phyloP scores from a whole-genome alignment of 2,329 filamentous ascomycete genomes.

The Aureobasidium sp. region DNA sequence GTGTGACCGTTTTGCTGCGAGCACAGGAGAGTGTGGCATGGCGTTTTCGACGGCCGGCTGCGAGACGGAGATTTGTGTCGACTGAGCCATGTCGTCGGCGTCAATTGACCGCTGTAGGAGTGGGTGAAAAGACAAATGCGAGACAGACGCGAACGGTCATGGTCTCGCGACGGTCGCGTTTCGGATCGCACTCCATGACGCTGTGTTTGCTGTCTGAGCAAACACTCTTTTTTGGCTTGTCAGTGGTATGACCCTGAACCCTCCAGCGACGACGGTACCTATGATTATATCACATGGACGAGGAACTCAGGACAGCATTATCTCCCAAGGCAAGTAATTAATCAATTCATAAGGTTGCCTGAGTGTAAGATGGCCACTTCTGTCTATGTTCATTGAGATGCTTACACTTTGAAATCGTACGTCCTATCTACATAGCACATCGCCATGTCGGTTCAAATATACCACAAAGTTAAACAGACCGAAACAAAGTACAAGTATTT shows the following conservation, averaged over 20 bases:
- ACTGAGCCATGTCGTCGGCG: background rate
- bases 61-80: background rate
- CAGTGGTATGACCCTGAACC: too few species aligned
- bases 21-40: background rate
- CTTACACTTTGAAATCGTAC: too few species aligned
- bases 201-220: background rate
- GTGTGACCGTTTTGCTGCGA: slow-evolving; percentile 4
- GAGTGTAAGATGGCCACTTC: too few species aligned
- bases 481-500: background rate
- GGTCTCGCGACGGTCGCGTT: background rate
- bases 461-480: too few species aligned
- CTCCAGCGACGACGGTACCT: too few species aligned
- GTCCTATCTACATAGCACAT: too few species aligned
- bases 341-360: too few species aligned
- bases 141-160: background rate
- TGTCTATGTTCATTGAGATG: too few species aligned
- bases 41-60: background rate
- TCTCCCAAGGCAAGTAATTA: too few species aligned
- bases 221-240: background rate
- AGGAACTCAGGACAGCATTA: too few species aligned
- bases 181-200: background rate
- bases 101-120: background rate
- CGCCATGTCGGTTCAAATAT: too few species aligned
- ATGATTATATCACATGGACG: too few species aligned
- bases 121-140: background rate